A percentile compares a stretch with the other conserved stretches of the same genome.
Evolutionary conservation across 768 basidiomycete genomes (phyloP).

Genomic region (Termitomyces titanicus): DNA sequence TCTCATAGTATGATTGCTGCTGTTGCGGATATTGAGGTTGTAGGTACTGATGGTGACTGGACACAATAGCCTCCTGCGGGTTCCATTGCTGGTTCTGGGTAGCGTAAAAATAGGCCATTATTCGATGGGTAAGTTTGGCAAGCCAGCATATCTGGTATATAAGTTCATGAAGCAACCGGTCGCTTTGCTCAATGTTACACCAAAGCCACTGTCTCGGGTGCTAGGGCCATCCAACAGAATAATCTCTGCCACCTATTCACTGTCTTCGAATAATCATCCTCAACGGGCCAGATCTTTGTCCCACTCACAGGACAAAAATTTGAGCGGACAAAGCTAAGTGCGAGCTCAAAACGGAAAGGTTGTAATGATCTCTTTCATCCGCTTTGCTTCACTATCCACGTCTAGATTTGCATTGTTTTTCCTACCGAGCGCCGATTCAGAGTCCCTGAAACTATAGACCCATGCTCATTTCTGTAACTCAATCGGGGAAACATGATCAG

Average conservation of each 20-base stretch:
- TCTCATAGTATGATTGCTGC: not conserved
- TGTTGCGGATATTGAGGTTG: not conserved
- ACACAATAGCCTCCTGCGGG: not conserved
- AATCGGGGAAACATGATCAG: not conserved
- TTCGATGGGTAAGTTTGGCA: not conserved
- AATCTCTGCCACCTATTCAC: not conserved
- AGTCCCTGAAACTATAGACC: not conserved
- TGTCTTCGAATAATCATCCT: not conserved
- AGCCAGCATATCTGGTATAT: not conserved
- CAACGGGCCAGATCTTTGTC: not conserved
- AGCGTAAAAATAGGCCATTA: slow-evolving; percentile 8
- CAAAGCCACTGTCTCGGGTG: slow-evolving; percentile 8
- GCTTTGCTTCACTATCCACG: not conserved
- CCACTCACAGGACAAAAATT: too few species aligned
- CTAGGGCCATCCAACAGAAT: not conserved
- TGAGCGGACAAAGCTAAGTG: not conserved
- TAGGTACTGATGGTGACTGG: not conserved
- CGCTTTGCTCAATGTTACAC: slow-evolving; percentile 3
- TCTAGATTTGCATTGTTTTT: not conserved
- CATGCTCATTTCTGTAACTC: not conserved
- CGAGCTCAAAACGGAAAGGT: not conserved
- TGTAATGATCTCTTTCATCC: not conserved
- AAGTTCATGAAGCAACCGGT: slow-evolving; percentile 1
- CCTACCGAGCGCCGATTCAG: not conserved
- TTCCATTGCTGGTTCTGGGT: slow-evolving; percentile 6